These are phyloP conservation scores for Mycena capillaripes DNA, from an alignment of 768 basidiomycete genomes.

Conservation along the genomic window DNA sequence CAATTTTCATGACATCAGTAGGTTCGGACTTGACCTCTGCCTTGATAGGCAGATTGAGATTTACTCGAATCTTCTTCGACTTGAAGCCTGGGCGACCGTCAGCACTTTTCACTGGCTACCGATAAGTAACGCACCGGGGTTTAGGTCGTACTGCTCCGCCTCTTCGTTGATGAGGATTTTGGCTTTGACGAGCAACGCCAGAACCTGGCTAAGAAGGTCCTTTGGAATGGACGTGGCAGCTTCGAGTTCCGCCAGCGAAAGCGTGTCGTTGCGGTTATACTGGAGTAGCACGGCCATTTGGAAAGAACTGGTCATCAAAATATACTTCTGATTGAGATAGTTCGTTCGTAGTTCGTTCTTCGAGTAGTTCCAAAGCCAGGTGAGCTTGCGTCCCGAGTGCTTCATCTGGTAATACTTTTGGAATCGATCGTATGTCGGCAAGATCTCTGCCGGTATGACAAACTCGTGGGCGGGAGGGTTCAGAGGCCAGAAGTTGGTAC, in stretches of 20 bases:
- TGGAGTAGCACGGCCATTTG: conserved; percentile 96
- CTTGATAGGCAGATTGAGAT: conserved; percentile 93
- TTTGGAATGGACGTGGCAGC: conserved; percentile 76
- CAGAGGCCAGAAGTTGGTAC: conserved; percentile 97
- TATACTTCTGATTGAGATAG: conserved; percentile 95
- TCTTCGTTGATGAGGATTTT: conserved; percentile 93
- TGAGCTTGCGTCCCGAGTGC: conserved; percentile 94
- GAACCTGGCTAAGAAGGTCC: conserved; percentile 71
- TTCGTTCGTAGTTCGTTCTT: conserved; percentile 97
- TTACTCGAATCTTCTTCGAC: conserved; percentile 94
- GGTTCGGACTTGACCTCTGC: conserved; percentile 94
- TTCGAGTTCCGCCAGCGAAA: conserved; percentile 78
- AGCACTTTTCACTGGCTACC: not conserved
- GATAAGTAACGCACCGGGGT: conserved; percentile 65
- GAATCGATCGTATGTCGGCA: conserved; percentile 92
- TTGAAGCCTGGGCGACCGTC: conserved; percentile 74
- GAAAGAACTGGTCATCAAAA: conserved; percentile 94
- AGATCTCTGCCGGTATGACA: conserved; percentile 89
- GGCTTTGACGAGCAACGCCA: conserved; percentile 83
- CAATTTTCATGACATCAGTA: conserved; percentile 90
- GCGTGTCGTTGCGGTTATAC: conserved; percentile 92
- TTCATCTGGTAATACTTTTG: conserved; percentile 93
- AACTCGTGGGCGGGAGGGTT: conserved; percentile 88
- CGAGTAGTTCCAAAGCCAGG: conserved; percentile 98
- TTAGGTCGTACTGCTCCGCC: conserved; percentile 91